These are phyloP conservation scores for Gaillardinia entomophila DNA, from an alignment of 805 yeast species.

Conservation along the genomic window DNA sequence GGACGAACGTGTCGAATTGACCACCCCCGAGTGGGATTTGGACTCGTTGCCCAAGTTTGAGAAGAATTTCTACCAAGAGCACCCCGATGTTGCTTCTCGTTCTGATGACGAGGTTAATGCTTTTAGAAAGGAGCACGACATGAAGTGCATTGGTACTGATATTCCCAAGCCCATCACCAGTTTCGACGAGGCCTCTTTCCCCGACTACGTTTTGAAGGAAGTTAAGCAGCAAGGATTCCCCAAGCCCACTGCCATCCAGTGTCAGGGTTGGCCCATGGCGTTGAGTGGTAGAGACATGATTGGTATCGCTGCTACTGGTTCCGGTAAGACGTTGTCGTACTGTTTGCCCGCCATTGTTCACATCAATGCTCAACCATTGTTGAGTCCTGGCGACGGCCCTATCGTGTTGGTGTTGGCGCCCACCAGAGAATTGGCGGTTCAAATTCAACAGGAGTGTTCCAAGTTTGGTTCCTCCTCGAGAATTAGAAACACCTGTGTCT, in stretches of 20 bases:
- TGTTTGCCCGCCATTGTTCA: conserved; percentile 96
- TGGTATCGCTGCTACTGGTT: conserved; percentile 98
- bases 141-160: conserved; percentile 77
- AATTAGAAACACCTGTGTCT: conserved; percentile 94
- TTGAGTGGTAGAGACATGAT: conserved; percentile 97
- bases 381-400: conserved; percentile 95
- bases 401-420: conserved; percentile 94
- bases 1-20: conserved; percentile 44
- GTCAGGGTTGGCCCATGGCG: conserved; percentile 99
- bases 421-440: conserved; percentile 98
- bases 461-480: conserved; percentile 90
- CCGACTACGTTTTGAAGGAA: conserved; percentile 84
- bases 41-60: conserved; percentile 81
- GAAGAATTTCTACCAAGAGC: conserved; percentile 90
- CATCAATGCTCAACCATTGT: conserved; percentile 94
- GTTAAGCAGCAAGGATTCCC: conserved; percentile 90
- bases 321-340: conserved; percentile 96
- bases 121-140: conserved; percentile 80
- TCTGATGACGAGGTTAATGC: conserved; percentile 62
- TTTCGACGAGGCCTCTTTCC: conserved; percentile 98
- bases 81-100: conserved; percentile 70
- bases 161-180: conserved; percentile 91
- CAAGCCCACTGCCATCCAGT: conserved; percentile 92
- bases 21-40: conserved; percentile 77
- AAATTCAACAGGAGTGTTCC: conserved; percentile 92